Base-by-base conservation (phyloP, 23 red algal genomes). In the Gracilaria domingensis region DNA sequence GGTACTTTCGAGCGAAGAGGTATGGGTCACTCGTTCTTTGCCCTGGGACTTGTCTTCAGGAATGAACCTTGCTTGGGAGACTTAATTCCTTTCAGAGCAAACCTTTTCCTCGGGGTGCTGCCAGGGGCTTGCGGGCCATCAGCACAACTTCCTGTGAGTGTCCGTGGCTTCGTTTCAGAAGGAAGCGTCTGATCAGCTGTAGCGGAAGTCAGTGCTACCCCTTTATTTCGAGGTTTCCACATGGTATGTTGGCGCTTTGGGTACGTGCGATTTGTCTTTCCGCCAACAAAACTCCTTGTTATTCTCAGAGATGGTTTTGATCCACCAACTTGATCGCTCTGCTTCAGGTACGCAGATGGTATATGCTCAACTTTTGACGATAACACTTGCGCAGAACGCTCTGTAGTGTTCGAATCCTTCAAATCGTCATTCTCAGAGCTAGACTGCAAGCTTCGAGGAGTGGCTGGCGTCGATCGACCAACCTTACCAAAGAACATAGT, bases 401-500 rank as follows among this genome's bases (percentile, higher is more conserved):
- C 64, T 37, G 64, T 34, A 5, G 32, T 20, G 38, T 3, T 8
- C 11, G 64, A 69, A 0, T 34, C 64, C 32, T 69, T 69, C 16
- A 18, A 69, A 69, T 36, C 30, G 17, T 69, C 32, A 69, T 69
- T 37, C 38, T 36, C 64, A 29, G 24, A 25, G 26, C 38, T 69
- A 20, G 64, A 37, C 16, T 36, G 64, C 64, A 36, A 69, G 30
- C 30, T 37, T 69, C 64, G 64, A 8, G 64, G 64, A 34, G 64
- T 69, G 33, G 64, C 64, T 34, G 64, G 11, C 64, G 64, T 77
- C 21, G 72, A 77, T 77, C 72, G 38, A 28, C 30, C 25, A 77
- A 24, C 26, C 72, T 77, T 77, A 51, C 72, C 42, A 77, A 77
- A 77, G 40, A 77, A 77, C 72, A 77, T 77, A 51, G 72, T 77